Evolutionary conservation across 345 rosid species (phyloP).

Genomic region (Populus alba): DNA sequence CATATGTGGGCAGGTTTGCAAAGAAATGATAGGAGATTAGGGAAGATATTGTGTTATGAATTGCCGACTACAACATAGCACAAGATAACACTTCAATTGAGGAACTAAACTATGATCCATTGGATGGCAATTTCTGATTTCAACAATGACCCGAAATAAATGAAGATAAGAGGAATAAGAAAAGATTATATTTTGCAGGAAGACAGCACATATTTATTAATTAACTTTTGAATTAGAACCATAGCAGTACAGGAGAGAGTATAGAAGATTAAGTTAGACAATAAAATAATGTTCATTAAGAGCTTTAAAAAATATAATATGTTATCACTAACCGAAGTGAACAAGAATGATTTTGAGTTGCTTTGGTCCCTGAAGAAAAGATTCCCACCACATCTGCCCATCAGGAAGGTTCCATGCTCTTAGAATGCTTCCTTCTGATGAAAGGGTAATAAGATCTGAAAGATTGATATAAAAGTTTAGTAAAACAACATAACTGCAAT

Average conservation of each 20-base stretch:
- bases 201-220: neutral
- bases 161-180: neutral
- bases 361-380: slow-evolving; percentile 56
- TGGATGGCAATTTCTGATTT: neutral
- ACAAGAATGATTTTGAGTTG: slow-evolving; percentile 57
- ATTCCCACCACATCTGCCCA: slow-evolving; percentile 98
- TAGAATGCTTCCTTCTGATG: slow-evolving; percentile 69
- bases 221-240: neutral
- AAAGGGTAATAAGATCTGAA: slow-evolving; percentile 82
- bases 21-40: neutral
- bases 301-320: neutral
- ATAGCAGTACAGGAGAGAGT: neutral
- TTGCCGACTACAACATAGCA: neutral
- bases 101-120: neutral
- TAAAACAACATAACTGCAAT: neutral
- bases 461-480: slow-evolving; percentile 15
- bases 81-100: neutral
- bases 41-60: neutral
- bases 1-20: neutral
- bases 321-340: slow-evolving; percentile 54
- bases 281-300: neutral
- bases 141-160: neutral
- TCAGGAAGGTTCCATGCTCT: slow-evolving; percentile 99
- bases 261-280: too few relatives aligned
- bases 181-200: neutral